Evolutionary conservation across 2,329 filamentous ascomycete genomes (phyloP).

Genomic region (Talaromyces sp.): DNA sequence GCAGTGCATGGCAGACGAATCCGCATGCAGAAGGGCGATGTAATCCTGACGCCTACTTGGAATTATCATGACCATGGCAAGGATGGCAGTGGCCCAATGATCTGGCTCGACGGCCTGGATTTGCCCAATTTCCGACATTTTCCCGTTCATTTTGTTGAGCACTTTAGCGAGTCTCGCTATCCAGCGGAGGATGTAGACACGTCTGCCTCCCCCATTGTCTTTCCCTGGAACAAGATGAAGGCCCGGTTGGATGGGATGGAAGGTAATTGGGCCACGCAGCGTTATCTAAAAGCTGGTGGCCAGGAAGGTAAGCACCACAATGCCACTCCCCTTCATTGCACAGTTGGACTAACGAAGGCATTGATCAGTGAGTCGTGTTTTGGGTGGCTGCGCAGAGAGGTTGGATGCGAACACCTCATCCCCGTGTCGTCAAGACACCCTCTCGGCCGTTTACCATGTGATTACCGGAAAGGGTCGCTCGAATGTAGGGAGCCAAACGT

Average conservation of each 20-base stretch:
- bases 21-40: conserved; percentile 48
- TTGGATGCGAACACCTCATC: conserved; percentile 35
- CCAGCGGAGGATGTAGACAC: conserved; percentile 44
- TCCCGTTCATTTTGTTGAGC: conserved; percentile 52
- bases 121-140: conserved; percentile 48
- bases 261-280: conserved; percentile 23
- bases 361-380: conserved; percentile 20
- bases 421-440: conserved; percentile 42
- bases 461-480: conserved; percentile 44
- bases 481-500: conserved; percentile 32
- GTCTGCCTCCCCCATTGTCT: conserved; percentile 39
- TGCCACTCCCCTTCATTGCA: no score
- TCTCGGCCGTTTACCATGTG: conserved; percentile 52
- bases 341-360: no score
- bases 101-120: conserved; percentile 56
- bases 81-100: conserved; percentile 49
- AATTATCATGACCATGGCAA: conserved; percentile 59
- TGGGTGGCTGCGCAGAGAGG: conserved; percentile 46
- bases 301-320: conserved; percentile 22
- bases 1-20: conserved; percentile 53
- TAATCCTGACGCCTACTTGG: conserved; percentile 55
- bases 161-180: conserved; percentile 45
- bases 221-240: conserved; percentile 47
- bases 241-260: conserved; percentile 30
- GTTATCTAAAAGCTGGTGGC: conserved; percentile 33